Conservation (phyloP, 139 green algal species). For the Chlorella sp. region DNA sequence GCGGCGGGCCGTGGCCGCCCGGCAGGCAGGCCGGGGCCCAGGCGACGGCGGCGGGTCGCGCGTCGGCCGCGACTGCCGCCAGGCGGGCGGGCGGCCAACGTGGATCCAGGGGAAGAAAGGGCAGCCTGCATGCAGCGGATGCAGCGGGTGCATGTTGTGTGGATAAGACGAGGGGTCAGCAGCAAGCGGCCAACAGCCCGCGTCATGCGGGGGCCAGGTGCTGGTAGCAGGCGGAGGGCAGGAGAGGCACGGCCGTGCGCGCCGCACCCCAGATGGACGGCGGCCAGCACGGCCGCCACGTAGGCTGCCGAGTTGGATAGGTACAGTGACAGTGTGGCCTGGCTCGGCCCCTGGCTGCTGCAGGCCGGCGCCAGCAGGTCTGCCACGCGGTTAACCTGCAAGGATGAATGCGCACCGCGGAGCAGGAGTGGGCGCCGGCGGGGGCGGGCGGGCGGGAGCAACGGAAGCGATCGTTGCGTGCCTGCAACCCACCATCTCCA, state of each 20-base stretch:
- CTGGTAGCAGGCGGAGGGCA: background rate
- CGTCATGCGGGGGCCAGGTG: background rate
- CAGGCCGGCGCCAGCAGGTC: too few species aligned
- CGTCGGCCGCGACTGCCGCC: constrained; percentile 23
- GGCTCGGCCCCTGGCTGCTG: too few species aligned
- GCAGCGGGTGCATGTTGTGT: background rate
- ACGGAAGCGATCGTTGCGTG: too few species aligned
- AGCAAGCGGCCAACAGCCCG: background rate
- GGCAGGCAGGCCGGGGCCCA: background rate
- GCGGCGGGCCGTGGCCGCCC: constrained; percentile 1
- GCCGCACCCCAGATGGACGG: constrained; percentile 6
- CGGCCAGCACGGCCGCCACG: constrained; percentile 15
- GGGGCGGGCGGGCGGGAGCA: too few species aligned
- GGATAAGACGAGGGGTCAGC: background rate
- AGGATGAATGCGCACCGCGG: too few species aligned
- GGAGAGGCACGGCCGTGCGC: background rate
- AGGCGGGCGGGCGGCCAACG: constrained; percentile 29
- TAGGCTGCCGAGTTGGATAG: constrained; percentile 28
- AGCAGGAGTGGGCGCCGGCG: too few species aligned
- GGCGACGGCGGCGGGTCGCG: constrained; percentile 40
- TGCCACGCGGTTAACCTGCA: too few species aligned
- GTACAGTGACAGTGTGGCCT: too few species aligned
- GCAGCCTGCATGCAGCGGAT: constrained; percentile 26
- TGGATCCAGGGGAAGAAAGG: constrained; percentile 53
- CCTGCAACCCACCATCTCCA: too few species aligned